phyloP scores from a whole-genome alignment of 73 alveolate genomes.

The Urostyla sp. region DNA sequence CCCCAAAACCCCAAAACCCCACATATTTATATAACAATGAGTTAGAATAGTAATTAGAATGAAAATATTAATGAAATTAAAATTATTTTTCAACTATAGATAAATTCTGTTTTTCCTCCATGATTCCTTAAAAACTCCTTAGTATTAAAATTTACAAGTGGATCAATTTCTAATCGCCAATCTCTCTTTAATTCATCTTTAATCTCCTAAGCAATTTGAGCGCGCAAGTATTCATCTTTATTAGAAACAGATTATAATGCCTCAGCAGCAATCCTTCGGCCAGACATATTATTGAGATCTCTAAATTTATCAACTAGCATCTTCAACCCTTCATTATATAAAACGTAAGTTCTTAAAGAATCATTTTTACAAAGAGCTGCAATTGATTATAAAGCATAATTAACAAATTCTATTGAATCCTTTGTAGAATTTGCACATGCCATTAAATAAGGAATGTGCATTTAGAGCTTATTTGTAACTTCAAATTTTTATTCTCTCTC shows the following conservation, averaged over 20 bases:
- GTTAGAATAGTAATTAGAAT: no score
- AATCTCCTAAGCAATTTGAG: slow-evolving; percentile 52
- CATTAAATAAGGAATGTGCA: slow-evolving; percentile 66
- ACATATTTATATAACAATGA: no score
- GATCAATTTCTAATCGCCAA: slow-evolving; percentile 68
- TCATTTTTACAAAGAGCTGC: slow-evolving; percentile 64
- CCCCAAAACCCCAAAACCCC: slow-evolving; percentile 3
- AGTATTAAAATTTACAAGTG: slow-evolving; percentile 41
- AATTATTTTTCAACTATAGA: slow-evolving; percentile 4
- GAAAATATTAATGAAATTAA: background rate
- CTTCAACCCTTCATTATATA: slow-evolving; percentile 66
- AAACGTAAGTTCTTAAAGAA: slow-evolving; percentile 47
- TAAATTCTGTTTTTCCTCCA: slow-evolving; percentile 46
- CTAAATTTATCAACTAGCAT: slow-evolving; percentile 49
- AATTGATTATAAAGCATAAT: slow-evolving; percentile 56
- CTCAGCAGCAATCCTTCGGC: slow-evolving; percentile 68
- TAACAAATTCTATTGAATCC: slow-evolving; percentile 31
- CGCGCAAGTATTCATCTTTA: slow-evolving; percentile 57
- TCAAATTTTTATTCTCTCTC: slow-evolving; percentile 8
- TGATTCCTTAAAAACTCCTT: slow-evolving; percentile 20
- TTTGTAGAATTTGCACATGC: slow-evolving; percentile 51
- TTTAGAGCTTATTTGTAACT: slow-evolving; percentile 43
- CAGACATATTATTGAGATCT: slow-evolving; percentile 58
- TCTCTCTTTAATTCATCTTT: slow-evolving; percentile 53
- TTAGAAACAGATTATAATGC: slow-evolving; percentile 55